Evolutionary conservation across 805 yeast species (phyloP).

Genomic region (Lachancea sp.): DNA sequence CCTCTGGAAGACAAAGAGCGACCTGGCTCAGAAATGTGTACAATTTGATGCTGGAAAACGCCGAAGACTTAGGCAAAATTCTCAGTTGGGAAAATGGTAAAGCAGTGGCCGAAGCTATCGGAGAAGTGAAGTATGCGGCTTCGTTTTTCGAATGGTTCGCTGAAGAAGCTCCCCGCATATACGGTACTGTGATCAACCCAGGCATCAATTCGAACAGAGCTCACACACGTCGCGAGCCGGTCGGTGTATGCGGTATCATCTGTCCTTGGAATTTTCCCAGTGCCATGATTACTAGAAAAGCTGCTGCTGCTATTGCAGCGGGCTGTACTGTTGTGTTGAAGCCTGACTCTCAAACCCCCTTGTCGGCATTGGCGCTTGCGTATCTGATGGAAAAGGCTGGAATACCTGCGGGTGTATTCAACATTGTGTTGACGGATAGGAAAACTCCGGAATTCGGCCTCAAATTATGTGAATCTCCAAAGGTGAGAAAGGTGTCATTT

Average conservation of each 20-base stretch:
- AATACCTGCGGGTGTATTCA: conserved; percentile 52
- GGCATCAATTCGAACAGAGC: conserved; percentile 45
- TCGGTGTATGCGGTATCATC: conserved; percentile 58
- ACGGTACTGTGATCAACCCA: conserved; percentile 55
- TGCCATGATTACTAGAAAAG: conserved; percentile 62
- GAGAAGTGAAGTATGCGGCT: conserved; percentile 55
- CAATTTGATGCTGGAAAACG: conserved; percentile 47
- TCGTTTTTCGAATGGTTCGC: conserved; percentile 87
- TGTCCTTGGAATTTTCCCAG: conserved; percentile 66
- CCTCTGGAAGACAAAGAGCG: conserved; percentile 46
- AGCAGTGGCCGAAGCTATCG: conserved; percentile 45
- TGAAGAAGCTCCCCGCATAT: conserved; percentile 51
- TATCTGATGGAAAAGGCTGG: conserved; percentile 53
- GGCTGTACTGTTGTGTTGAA: conserved; percentile 57
- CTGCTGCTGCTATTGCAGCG: conserved; percentile 59
- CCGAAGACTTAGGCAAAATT: conserved; percentile 51
- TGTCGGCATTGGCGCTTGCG: conserved; percentile 52
- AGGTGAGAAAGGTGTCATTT: conserved; percentile 51
- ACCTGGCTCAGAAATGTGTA: conserved; percentile 44
- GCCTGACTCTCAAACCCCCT: conserved; percentile 58
- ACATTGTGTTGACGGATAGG: conserved; percentile 44
- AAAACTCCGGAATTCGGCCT: conserved; percentile 49
- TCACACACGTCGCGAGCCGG: conserved; percentile 50
- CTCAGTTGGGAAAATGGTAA: conserved; percentile 59
- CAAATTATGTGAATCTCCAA: conserved; percentile 42